Percentiles rank a stretch among this genome's conserved stretches.
phyloP scores from a whole-genome alignment of 1,284 basidiomycete species.

The Spongiforma sp. region DNA sequence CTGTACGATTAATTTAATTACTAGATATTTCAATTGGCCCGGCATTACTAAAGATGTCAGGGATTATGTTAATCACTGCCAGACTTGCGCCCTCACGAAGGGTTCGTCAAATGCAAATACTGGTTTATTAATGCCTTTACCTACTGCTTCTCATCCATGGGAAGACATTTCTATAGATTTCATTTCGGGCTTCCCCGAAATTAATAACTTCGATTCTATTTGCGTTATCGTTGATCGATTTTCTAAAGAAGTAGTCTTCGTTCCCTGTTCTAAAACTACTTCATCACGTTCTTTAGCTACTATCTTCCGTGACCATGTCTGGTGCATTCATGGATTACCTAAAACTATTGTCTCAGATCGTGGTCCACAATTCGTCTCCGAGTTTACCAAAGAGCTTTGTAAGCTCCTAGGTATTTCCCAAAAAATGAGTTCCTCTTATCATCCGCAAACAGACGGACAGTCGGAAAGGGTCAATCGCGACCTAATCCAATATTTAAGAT shows the following conservation, averaged over 20 bases:
- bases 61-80: background rate
- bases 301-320: background rate
- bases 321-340: background rate
- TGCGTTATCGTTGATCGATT: background rate
- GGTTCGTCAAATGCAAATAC: background rate
- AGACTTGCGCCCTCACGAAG: background rate
- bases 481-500: background rate
- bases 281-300: background rate
- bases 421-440: background rate
- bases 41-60: background rate
- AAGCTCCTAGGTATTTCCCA: background rate
- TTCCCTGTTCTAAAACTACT: background rate
- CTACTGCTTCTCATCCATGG: background rate
- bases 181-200: background rate
- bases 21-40: background rate
- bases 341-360: background rate
- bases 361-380: background rate
- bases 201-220: background rate
- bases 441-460: background rate
- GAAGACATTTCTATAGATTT: background rate
- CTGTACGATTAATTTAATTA: background rate
- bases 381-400: background rate
- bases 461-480: background rate
- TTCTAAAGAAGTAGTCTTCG: background rate
- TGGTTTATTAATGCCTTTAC: background rate